Base-by-base conservation (phyloP, 495 filamentous ascomycete genomes). In the Xylaria sp. region DNA sequence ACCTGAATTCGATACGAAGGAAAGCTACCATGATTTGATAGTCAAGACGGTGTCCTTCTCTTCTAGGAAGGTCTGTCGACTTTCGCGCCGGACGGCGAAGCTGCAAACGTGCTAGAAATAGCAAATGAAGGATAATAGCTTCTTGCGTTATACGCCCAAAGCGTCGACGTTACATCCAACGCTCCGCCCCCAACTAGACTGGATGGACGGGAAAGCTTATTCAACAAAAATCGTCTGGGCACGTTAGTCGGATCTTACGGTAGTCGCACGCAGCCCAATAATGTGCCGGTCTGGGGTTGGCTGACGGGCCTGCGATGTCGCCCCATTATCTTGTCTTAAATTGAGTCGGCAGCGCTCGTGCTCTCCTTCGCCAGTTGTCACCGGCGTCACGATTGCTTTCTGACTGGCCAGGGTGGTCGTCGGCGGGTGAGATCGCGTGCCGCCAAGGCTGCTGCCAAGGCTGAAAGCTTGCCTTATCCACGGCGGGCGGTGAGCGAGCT, bases 61-160 rank as follows among this genome's bases (percentile, higher is more conserved):
- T 68, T 76, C 62, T 75, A 76, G 76, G 74, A 76, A 78, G 74
- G 76, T 78, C 72, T 73, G 63, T 64, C 70, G 8, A 53, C 35
- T 44, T 19, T 68, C 26, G 48, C 66, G 66, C 26, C 41, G 52
- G 66, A 14, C 40, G 35, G 31, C 19, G 43, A 67, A 67, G 48
- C 53, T 68, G 41, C 21, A 31, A 61, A 46, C 7, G 66, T 6
- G 40, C 66, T 48, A 35, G 66, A 68, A 59, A 68, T 55, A 33
- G 35, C 33, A 26, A 68, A 43, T 68, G 50, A 40, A 66, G 43
- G 29, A 35, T 52, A 37, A 53, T 67, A 68, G 17, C 50, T 58
- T n/a, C 52, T 59, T 37, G 24, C n/a, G 19, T 66, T 52, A 44
- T 48, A 33, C 62, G 19, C n/a, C 9, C 46, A 24, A 35, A 67